phyloP scores from a whole-genome alignment of 129 eudicot species.

The Escallonia rubra region DNA sequence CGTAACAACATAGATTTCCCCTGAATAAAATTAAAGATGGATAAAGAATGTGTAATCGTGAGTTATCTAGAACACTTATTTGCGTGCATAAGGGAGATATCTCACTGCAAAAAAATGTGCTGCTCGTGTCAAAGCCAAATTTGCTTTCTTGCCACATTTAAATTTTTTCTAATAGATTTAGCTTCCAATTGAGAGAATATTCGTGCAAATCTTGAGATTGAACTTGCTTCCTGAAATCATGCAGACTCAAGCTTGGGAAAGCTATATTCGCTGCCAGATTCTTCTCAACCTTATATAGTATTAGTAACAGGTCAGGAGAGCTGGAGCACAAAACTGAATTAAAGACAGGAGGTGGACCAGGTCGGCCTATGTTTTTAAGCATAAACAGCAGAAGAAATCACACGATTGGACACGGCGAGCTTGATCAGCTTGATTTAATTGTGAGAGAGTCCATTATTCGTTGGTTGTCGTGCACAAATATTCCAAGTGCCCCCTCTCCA shows the following conservation, averaged over 20 bases:
- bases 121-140: no score
- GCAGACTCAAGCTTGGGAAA: conserved; percentile 22
- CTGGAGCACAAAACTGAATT: conserved; percentile 15
- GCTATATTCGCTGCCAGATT: conserved; percentile 11
- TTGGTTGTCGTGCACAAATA: conserved; percentile 29
- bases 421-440: conserved; percentile 16
- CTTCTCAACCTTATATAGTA: background rate
- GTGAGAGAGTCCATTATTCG: conserved; percentile 21
- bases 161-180: no score
- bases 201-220: background rate
- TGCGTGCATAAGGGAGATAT: no score
- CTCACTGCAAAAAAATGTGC: no score
- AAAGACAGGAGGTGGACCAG: background rate
- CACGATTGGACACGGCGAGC: conserved; percentile 27
- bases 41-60: no score
- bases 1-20: no score
- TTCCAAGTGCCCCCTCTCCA: conserved; percentile 18
- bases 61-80: no score
- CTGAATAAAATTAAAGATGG: no score
- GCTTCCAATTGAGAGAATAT: no score
- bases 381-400: conserved; percentile 22
- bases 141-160: no score
- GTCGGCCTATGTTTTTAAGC: conserved; percentile 1
- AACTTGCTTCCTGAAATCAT: background rate
- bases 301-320: conserved; percentile 1